Conservation (phyloP, 306 rosid species). For the Casuarina glauca region DNA sequence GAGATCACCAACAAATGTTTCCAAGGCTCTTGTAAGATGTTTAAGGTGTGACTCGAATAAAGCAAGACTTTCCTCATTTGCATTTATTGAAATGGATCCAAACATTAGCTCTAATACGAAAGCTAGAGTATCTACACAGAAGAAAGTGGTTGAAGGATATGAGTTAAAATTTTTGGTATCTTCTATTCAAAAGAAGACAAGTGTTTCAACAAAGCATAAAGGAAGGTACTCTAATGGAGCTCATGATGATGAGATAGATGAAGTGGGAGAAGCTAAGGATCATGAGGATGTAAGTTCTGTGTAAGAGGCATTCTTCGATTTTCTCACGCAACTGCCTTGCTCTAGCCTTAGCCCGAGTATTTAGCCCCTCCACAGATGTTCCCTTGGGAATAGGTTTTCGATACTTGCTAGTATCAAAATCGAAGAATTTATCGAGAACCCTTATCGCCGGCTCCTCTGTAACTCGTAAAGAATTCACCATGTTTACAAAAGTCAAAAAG, state of each 20-base stretch:
- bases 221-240: slow-evolving; percentile 42
- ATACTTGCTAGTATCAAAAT: too few species aligned
- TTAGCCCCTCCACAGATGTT: too few species aligned
- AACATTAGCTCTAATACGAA: slow-evolving; percentile 41
- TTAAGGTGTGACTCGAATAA: slow-evolving; percentile 37
- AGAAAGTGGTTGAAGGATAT: slow-evolving; percentile 41
- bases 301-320: background rate
- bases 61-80: slow-evolving; percentile 29
- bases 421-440: too few species aligned
- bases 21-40: slow-evolving; percentile 43
- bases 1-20: slow-evolving; percentile 45
- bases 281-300: slow-evolving; percentile 49
- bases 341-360: too few species aligned
- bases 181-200: slow-evolving; percentile 31
- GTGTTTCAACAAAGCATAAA: slow-evolving; percentile 46
- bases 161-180: slow-evolving; percentile 55
- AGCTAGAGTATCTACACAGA: slow-evolving; percentile 40
- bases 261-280: slow-evolving; percentile 48
- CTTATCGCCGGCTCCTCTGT: too few species aligned
- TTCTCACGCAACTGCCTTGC: too few species aligned
- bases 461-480: too few species aligned
- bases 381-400: too few species aligned
- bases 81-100: slow-evolving; percentile 27
- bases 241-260: slow-evolving; percentile 42
- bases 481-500: too few species aligned